Evolutionary conservation across 2,329 filamentous ascomycete species (phyloP).

Genomic region (Alternaria brassicicola): DNA sequence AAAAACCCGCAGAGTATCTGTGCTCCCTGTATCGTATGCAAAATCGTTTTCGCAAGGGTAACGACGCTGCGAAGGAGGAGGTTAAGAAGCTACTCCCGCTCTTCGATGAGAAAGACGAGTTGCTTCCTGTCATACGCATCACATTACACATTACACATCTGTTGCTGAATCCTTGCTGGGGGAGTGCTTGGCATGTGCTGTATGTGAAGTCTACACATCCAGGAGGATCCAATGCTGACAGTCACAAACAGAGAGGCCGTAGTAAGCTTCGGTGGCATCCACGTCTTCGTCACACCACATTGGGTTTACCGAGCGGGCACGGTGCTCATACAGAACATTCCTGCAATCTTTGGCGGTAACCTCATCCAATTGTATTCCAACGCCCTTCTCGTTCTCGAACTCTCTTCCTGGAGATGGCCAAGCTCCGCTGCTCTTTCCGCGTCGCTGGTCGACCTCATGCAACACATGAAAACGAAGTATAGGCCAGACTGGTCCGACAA

Average conservation of each 20-base stretch:
- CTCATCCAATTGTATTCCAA: slow-evolving; percentile 46
- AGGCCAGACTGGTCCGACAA: slow-evolving; percentile 37
- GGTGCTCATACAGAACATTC: slow-evolving; percentile 42
- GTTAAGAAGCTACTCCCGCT: slow-evolving; percentile 34
- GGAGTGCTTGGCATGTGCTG: slow-evolving; percentile 37
- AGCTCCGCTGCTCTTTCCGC: slow-evolving; percentile 38
- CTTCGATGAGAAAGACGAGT: slow-evolving; percentile 32
- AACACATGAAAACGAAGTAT: slow-evolving; percentile 41
- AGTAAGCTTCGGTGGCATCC: slow-evolving; percentile 37
- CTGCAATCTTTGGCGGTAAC: slow-evolving; percentile 36
- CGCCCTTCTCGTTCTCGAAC: slow-evolving; percentile 42
- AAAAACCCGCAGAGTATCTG: slow-evolving; percentile 39
- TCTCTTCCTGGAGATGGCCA: slow-evolving; percentile 45
- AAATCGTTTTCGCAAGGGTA: slow-evolving; percentile 44
- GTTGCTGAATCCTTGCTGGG: slow-evolving; percentile 42
- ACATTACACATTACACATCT: slow-evolving; percentile 43
- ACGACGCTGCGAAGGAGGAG: slow-evolving; percentile 24
- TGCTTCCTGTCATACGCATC: slow-evolving; percentile 38
- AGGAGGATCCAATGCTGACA: not conserved
- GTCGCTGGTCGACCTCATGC: slow-evolving; percentile 40
- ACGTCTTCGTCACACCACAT: slow-evolving; percentile 44
- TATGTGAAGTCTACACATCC: not conserved
- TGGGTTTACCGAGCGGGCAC: slow-evolving; percentile 46
- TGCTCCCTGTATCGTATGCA: slow-evolving; percentile 46
- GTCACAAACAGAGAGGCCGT: slow-evolving; percentile 36